These are phyloP conservation scores for Picea mariana DNA, from an alignment of 83 land plant genomes.

Conservation along the genomic window DNA sequence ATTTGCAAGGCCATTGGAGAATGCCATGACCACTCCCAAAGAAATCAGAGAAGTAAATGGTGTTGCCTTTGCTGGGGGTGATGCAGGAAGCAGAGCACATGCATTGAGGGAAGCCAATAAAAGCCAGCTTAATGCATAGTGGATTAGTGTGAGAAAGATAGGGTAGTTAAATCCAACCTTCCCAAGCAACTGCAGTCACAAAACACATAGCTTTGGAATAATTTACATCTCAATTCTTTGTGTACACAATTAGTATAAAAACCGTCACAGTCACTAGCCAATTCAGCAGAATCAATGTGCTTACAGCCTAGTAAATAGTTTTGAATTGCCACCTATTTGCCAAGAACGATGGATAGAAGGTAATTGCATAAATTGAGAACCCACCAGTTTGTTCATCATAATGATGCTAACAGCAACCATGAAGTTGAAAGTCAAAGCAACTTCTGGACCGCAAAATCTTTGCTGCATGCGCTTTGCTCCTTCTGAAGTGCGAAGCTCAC, in stretches of 20 bases:
- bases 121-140: conserved; percentile 77
- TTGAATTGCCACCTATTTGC: not conserved
- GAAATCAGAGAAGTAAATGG: conserved; percentile 59
- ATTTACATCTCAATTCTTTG: not conserved
- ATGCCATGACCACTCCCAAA: conserved; percentile 83
- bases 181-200: conserved; percentile 68
- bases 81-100: conserved; percentile 67
- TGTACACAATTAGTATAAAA: not conserved
- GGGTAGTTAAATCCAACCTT: conserved; percentile 86
- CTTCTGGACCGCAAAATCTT: conserved; percentile 68
- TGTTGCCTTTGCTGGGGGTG: conserved; percentile 79
- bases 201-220: conserved; percentile 4
- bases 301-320: not conserved
- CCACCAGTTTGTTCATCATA: conserved; percentile 82
- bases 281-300: not conserved
- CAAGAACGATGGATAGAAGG: not conserved
- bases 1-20: conserved; percentile 92
- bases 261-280: not conserved
- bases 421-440: conserved; percentile 86
- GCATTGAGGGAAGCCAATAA: conserved; percentile 70
- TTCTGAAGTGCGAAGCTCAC: conserved; percentile 67
- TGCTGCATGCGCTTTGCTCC: conserved; percentile 85
- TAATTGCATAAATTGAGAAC: conserved; percentile 1
- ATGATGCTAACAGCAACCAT: conserved; percentile 84
- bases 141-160: conserved; percentile 74